phyloP scores from a whole-genome alignment of 352 stramenopile genomes.

The Phytophthora citricola region DNA sequence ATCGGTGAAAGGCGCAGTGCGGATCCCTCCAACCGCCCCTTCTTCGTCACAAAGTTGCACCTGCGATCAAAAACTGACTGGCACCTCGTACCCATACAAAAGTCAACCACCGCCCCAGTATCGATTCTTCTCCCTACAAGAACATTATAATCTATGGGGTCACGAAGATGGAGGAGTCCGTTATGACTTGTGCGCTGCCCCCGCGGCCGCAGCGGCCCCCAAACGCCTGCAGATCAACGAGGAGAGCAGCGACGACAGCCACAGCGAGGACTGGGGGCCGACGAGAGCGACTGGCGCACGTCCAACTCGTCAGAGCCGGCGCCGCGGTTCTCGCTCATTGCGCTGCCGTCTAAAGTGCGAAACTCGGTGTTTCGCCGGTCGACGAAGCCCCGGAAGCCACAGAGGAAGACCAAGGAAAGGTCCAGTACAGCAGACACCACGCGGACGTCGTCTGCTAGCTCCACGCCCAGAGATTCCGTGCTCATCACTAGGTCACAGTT shows the following conservation, averaged over 20 bases:
- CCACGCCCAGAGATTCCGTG: constrained; percentile 31
- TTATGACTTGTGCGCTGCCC: too few species aligned
- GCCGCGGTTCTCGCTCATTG: constrained; percentile 54
- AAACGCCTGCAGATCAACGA: constrained; percentile 5
- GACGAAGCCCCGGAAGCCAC: constrained; percentile 6
- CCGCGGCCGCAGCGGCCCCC: background rate
- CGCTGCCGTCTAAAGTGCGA: constrained; percentile 48
- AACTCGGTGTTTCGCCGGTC: constrained; percentile 48
- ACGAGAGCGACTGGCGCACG: constrained; percentile 59
- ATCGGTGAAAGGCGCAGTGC: constrained; percentile 23
- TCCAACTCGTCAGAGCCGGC: constrained; percentile 52
- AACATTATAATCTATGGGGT: constrained; percentile 18
- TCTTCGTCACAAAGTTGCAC: constrained; percentile 16
- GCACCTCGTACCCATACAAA: constrained; percentile 20
- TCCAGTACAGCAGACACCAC: constrained; percentile 36
- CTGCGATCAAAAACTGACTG: constrained; percentile 26
- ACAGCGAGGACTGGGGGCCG: constrained; percentile 42
- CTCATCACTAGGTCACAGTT: constrained; percentile 10
- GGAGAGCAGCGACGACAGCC: constrained; percentile 44
- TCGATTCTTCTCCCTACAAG: constrained; percentile 9
- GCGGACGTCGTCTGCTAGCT: constrained; percentile 37
- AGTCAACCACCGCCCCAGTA: background rate
- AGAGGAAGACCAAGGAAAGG: constrained; percentile 39
- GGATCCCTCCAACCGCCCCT: constrained; percentile 12
- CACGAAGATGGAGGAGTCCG: constrained; percentile 20